Percentiles rank a stretch among this genome's conserved stretches.
Evolutionary conservation across 768 basidiomycete genomes (phyloP).

Genomic region (Chalciporus chontae): DNA sequence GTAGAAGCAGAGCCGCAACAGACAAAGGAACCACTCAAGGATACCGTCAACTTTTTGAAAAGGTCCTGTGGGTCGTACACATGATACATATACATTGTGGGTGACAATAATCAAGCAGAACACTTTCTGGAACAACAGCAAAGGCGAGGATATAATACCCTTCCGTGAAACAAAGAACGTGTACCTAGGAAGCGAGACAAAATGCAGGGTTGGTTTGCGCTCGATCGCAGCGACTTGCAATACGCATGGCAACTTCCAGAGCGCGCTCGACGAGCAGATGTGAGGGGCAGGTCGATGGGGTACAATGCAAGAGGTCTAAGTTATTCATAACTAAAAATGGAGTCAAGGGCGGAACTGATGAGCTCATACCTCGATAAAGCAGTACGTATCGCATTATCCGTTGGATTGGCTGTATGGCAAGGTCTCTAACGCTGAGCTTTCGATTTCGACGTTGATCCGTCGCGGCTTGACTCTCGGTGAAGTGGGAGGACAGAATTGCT

Average conservation of each 20-base stretch:
- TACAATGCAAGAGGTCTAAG: constrained; percentile 49
- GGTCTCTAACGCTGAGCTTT: constrained; percentile 43
- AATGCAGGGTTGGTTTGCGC: constrained; percentile 56
- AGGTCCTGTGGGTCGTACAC: no score
- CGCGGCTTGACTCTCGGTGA: neutral
- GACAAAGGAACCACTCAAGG: neutral
- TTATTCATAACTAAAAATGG: constrained; percentile 3
- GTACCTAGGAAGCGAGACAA: constrained; percentile 21
- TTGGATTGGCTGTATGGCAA: constrained; percentile 63
- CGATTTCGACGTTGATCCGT: constrained; percentile 11
- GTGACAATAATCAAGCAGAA: neutral
- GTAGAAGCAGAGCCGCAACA: constrained; percentile 1
- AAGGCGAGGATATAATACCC: neutral
- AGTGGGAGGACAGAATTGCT: neutral
- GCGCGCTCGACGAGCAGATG: constrained; percentile 55
- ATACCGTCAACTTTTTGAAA: no score
- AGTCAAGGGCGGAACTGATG: neutral
- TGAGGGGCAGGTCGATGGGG: constrained; percentile 46
- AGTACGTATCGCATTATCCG: constrained; percentile 62
- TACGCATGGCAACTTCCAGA: constrained; percentile 51
- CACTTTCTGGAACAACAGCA: neutral
- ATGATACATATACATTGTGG: neutral
- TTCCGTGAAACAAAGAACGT: neutral
- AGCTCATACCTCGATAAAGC: constrained; percentile 50
- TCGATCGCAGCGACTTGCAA: constrained; percentile 57